A percentile compares a stretch with the other conserved stretches of the same genome.
Evolutionary conservation across 352 stramenopile genomes (phyloP).

Genomic region (Globisporangium perplexum): DNA sequence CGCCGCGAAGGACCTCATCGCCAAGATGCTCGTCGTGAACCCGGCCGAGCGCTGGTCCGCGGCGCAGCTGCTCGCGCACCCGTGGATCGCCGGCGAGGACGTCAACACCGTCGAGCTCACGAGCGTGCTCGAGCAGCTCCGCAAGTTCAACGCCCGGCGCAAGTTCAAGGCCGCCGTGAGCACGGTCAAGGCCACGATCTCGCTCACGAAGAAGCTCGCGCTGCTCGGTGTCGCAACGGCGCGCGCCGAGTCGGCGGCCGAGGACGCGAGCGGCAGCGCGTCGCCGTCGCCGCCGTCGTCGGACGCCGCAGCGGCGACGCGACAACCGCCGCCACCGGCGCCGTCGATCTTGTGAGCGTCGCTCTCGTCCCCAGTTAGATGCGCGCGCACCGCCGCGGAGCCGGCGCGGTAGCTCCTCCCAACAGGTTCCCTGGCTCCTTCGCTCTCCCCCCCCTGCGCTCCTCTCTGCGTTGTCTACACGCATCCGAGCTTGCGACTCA

Average conservation of each 20-base stretch:
- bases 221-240: conserved; percentile 10
- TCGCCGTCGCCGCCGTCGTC: too few relatives aligned
- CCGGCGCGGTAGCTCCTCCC: too few relatives aligned
- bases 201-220: conserved; percentile 63
- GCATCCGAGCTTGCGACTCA: too few relatives aligned
- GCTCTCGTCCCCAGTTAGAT: background rate
- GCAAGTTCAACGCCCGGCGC: conserved; percentile 91
- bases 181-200: conserved; percentile 82
- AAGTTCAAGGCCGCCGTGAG: conserved; percentile 93
- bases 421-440: too few relatives aligned
- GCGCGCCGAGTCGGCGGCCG: background rate
- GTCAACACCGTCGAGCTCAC: conserved; percentile 75
- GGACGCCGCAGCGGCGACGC: background rate
- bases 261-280: too few relatives aligned
- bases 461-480: too few relatives aligned
- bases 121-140: conserved; percentile 84
- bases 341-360: conserved; percentile 6
- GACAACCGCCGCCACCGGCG: background rate
- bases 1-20: conserved; percentile 88
- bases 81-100: conserved; percentile 82
- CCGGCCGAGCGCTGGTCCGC: conserved; percentile 73
- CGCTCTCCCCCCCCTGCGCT: too few relatives aligned
- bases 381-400: too few relatives aligned
- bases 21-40: conserved; percentile 85
- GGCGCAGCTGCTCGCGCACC: conserved; percentile 66